These are phyloP conservation scores for Secale cereale DNA, from an alignment of 176 grass and related monocot species.

Conservation along the genomic window DNA sequence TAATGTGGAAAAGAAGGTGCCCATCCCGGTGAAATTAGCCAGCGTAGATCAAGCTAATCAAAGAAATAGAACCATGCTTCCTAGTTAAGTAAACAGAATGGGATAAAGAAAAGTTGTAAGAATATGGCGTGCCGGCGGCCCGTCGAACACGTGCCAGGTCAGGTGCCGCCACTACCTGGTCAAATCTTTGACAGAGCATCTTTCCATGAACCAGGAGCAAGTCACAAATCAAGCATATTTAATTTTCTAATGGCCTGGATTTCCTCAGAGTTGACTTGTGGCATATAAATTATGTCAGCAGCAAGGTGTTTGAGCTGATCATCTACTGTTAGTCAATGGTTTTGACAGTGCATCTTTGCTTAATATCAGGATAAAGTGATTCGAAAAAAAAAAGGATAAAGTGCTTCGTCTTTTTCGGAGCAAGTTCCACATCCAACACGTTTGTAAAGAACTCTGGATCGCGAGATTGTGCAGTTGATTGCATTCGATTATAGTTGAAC, in stretches of 20 bases:
- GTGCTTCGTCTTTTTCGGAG: neutral
- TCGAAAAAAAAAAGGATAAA: neutral
- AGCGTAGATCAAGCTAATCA: constrained; percentile 4
- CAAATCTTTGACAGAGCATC: constrained; percentile 12
- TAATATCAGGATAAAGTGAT: neutral
- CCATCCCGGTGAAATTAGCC: too few species aligned
- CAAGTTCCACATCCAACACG: neutral
- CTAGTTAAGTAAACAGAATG: constrained; percentile 5
- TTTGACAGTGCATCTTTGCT: neutral
- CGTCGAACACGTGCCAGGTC: neutral
- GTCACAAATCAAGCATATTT: neutral
- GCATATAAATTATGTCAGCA: neutral
- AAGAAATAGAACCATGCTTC: neutral
- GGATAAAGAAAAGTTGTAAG: neutral
- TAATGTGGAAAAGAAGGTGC: too few species aligned
- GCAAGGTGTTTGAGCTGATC: neutral
- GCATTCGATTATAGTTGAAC: neutral
- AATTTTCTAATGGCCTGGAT: neutral
- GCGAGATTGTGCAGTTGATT: neutral
- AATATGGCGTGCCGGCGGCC: neutral
- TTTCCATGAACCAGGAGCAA: constrained; percentile 6
- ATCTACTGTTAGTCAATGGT: neutral
- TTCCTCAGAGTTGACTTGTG: neutral
- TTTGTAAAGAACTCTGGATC: neutral
- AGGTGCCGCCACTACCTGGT: neutral